A percentile compares a stretch with the other conserved stretches of the same genome.
Conservation (phyloP, 2,329 filamentous ascomycete species). For the Plenodomus lindquistii region DNA sequence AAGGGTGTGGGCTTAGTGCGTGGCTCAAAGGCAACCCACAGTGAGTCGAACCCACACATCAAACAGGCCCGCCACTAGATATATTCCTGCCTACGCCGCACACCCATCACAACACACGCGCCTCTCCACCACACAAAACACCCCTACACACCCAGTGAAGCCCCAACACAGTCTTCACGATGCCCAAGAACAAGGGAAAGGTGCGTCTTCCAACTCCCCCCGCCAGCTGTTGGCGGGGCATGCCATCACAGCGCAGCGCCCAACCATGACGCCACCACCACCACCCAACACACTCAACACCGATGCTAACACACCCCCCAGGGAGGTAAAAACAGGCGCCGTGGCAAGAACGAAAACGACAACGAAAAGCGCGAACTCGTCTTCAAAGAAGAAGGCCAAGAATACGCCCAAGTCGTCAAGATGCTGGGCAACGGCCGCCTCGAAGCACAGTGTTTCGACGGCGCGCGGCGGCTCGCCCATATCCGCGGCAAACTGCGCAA, state of each 20-base stretch:
- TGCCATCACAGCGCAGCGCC: conserved; percentile 24
- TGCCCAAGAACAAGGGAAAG: conserved; percentile 99
- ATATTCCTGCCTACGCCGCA: conserved; percentile 10
- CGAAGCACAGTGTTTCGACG: conserved; percentile 94
- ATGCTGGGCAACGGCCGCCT: conserved; percentile 96
- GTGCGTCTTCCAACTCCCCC: conserved; percentile 54
- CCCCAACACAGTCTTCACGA: conserved; percentile 52
- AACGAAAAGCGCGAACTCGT: conserved; percentile 98
- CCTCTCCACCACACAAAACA: not conserved
- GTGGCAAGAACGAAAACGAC: conserved; percentile 95
- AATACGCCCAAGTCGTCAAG: conserved; percentile 87
- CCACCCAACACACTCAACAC: conserved; percentile 5
- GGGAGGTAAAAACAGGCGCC: conserved; percentile 97
- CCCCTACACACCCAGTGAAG: conserved; percentile 6
- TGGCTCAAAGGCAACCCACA: conserved; percentile 15
- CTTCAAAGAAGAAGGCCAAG: conserved; percentile 98
- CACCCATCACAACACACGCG: not conserved
- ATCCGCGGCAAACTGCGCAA: conserved; percentile 97
- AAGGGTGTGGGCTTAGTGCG: conserved; percentile 19
- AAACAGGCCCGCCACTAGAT: conserved; percentile 21
- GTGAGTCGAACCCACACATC: conserved; percentile 9
- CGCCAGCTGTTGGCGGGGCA: conserved; percentile 1
- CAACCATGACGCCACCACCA: conserved; percentile 11
- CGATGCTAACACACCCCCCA: conserved; percentile 44
- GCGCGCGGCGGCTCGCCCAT: conserved; percentile 80